Evolutionary conservation across 129 eudicot species (phyloP).

Genomic region (Kitagawia praeruptora): DNA sequence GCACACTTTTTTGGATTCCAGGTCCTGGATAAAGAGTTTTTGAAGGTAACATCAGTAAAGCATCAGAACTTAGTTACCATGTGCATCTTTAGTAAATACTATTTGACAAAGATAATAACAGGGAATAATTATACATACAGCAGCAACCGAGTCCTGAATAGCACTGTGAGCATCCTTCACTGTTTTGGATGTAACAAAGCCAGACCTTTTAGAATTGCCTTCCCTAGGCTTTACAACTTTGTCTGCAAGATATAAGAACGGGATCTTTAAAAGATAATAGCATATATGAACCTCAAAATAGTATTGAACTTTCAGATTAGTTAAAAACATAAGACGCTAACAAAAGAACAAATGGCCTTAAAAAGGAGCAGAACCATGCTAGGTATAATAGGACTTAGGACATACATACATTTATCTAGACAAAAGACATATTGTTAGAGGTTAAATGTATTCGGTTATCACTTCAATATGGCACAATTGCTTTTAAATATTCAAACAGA

Average conservation of each 20-base stretch:
- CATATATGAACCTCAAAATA: too few species aligned
- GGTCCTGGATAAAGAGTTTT: conserved; percentile 43
- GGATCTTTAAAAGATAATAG: not conserved
- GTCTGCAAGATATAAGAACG: conserved; percentile 34
- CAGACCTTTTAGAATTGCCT: conserved; percentile 80
- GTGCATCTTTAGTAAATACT: not conserved
- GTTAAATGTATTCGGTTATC: too few species aligned
- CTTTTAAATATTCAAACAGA: too few species aligned
- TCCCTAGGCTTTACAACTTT: conserved; percentile 57
- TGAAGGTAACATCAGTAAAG: not conserved
- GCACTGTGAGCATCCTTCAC: conserved; percentile 76
- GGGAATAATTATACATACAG: conserved; percentile 26
- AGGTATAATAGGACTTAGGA: too few species aligned
- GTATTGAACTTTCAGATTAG: too few species aligned
- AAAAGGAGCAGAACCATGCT: too few species aligned
- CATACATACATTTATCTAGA: too few species aligned
- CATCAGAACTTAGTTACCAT: not conserved
- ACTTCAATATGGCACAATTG: too few species aligned
- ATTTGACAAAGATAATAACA: not conserved
- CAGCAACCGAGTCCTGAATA: conserved; percentile 71
- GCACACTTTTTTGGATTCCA: too few species aligned
- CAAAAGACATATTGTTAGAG: too few species aligned
- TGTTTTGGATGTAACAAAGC: conserved; percentile 52
- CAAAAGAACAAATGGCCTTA: too few species aligned
- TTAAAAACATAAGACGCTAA: too few species aligned